These are phyloP conservation scores for Cercospora zeina DNA, from an alignment of 2,329 filamentous ascomycete species.

Conservation along the genomic window DNA sequence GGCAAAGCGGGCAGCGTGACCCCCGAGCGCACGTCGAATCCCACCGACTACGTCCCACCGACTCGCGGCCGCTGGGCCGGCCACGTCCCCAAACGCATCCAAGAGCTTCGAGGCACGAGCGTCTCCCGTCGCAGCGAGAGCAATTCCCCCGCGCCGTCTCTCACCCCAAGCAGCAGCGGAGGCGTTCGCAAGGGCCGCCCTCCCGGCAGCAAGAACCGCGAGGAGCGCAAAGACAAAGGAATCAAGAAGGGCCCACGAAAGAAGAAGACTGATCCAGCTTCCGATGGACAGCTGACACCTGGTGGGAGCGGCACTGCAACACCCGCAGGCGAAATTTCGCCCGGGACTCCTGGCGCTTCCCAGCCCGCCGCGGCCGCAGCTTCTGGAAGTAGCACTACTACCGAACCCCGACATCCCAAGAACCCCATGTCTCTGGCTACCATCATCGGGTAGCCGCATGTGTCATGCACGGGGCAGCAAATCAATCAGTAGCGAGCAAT, in stretches of 20 bases:
- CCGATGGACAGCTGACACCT: neutral
- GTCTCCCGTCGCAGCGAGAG: conserved; percentile 29
- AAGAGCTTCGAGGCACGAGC: conserved; percentile 49
- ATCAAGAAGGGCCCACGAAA: conserved; percentile 52
- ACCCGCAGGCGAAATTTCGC: neutral
- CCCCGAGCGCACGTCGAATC: conserved; percentile 28
- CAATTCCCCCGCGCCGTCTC: conserved; percentile 22
- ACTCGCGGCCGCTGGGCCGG: conserved; percentile 36
- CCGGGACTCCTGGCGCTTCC: neutral
- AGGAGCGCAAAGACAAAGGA: conserved; percentile 50
- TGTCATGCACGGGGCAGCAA: neutral
- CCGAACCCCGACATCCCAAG: neutral
- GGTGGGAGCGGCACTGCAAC: neutral
- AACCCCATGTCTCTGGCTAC: conserved; percentile 20
- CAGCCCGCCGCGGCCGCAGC: neutral
- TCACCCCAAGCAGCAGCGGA: conserved; percentile 13
- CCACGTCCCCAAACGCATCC: conserved; percentile 47
- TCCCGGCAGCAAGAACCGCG: conserved; percentile 51
- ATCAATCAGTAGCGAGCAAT: neutral
- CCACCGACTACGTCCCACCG: conserved; percentile 31
- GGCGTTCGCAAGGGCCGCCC: conserved; percentile 41
- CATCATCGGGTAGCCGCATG: conserved; percentile 7
- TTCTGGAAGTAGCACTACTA: neutral
- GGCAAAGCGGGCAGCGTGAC: conserved; percentile 27
- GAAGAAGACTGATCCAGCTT: conserved; percentile 18